Evolutionary conservation across 768 basidiomycete species (phyloP).

Genomic region (Mycena metata): DNA sequence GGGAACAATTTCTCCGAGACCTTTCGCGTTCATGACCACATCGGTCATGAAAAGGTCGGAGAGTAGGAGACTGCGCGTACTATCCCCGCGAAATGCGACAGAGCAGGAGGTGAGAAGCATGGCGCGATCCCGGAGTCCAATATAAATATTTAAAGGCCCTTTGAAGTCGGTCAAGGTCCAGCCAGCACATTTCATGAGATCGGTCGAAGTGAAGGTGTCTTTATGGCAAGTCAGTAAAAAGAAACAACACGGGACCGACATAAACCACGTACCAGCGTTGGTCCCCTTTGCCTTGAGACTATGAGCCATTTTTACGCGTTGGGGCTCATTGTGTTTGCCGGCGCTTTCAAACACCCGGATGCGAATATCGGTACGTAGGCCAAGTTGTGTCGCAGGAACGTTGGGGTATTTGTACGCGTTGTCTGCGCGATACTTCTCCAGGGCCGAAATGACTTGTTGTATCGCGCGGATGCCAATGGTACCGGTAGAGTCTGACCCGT

Average conservation of each 20-base stretch:
- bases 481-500: no score
- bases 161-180: conserved; percentile 22
- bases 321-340: conserved; percentile 14
- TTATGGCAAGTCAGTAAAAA: no score
- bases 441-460: conserved; percentile 10
- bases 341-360: conserved; percentile 12
- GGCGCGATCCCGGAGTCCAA: conserved; percentile 36
- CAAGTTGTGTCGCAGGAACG: conserved; percentile 1
- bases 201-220: conserved; percentile 18
- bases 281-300: conserved; percentile 17
- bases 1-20: background rate
- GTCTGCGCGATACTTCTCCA: conserved; percentile 20
- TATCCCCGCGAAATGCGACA: conserved; percentile 43
- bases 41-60: conserved; percentile 39
- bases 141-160: conserved; percentile 10
- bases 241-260: no score
- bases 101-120: conserved; percentile 40
- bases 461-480: no score
- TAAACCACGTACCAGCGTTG: background rate
- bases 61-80: conserved; percentile 29
- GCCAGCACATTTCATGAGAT: conserved; percentile 6
- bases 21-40: conserved; percentile 24
- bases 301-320: conserved; percentile 20
- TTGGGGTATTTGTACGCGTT: conserved; percentile 18
- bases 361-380: conserved; percentile 4